These are phyloP conservation scores for Calocybe indica DNA, from an alignment of 768 basidiomycete genomes.

Conservation along the genomic window DNA sequence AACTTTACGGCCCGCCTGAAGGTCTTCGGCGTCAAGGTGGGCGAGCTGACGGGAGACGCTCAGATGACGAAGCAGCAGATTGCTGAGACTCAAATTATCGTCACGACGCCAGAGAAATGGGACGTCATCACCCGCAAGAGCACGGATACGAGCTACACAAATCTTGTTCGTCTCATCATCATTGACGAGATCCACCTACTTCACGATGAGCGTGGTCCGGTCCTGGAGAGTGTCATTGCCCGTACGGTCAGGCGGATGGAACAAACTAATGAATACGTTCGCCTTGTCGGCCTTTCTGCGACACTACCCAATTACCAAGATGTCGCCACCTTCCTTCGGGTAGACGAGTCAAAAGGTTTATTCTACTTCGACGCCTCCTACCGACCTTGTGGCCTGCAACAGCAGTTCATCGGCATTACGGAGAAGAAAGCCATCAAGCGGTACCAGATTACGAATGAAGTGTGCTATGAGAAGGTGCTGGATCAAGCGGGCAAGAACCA, in stretches of 20 bases:
- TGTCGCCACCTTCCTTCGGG: slow-evolving; percentile 94
- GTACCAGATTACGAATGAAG: slow-evolving; percentile 97
- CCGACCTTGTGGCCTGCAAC: slow-evolving; percentile 91
- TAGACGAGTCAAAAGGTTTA: slow-evolving; percentile 85
- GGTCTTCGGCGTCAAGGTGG: slow-evolving; percentile 71
- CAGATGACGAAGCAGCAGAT: slow-evolving; percentile 99
- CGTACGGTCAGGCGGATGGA: slow-evolving; percentile 92
- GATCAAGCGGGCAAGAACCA: slow-evolving; percentile 88
- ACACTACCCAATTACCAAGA: slow-evolving; percentile 99
- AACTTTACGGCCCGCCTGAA: slow-evolving; percentile 81
- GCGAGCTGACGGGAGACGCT: slow-evolving; percentile 94
- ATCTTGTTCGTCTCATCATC: slow-evolving; percentile 92
- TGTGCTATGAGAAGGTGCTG: slow-evolving; percentile 97
- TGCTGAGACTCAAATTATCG: slow-evolving; percentile 94
- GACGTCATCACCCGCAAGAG: slow-evolving; percentile 98
- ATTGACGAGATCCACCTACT: slow-evolving; percentile 97
- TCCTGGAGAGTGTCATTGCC: slow-evolving; percentile 86
- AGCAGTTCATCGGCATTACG: slow-evolving; percentile 95
- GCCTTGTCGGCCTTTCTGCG: slow-evolving; percentile 91
- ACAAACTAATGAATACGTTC: slow-evolving; percentile 88
- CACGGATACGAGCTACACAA: slow-evolving; percentile 95
- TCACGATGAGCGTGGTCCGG: slow-evolving; percentile 97
- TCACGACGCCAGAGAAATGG: slow-evolving; percentile 99
- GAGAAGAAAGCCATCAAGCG: slow-evolving; percentile 99
- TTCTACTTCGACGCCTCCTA: slow-evolving; percentile 97